A percentile compares a stretch with the other conserved stretches of the same genome.
phyloP scores from a whole-genome alignment of 108 stramenopile species.

The Fistulifera pelliculosa region DNA sequence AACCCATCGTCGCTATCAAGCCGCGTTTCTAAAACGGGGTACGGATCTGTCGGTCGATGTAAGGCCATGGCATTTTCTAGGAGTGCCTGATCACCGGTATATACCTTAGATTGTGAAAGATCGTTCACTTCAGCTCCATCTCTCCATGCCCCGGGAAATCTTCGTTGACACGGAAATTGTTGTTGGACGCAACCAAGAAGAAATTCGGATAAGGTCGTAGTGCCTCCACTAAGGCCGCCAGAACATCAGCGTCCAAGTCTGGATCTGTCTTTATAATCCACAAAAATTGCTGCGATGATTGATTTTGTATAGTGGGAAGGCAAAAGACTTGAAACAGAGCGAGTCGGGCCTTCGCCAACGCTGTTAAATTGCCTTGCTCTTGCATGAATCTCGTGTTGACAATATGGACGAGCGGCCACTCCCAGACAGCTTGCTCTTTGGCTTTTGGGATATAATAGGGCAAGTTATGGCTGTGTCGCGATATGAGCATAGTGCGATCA shows the following conservation, averaged over 20 bases:
- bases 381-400: slow-evolving; percentile 82
- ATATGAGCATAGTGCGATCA: no score
- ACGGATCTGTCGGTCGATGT: slow-evolving; percentile 19
- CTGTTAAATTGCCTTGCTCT: slow-evolving; percentile 45
- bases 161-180: slow-evolving; percentile 40
- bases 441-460: no score
- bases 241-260: slow-evolving; percentile 27
- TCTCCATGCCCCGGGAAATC: slow-evolving; percentile 39
- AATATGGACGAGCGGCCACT: slow-evolving; percentile 60
- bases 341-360: slow-evolving; percentile 53
- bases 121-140: slow-evolving; percentile 43
- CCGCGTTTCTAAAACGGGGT: slow-evolving; percentile 63
- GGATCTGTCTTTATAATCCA: slow-evolving; percentile 86
- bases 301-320: slow-evolving; percentile 28
- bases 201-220: slow-evolving; percentile 34
- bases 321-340: slow-evolving; percentile 55
- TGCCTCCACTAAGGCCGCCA: slow-evolving; percentile 34
- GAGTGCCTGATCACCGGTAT: slow-evolving; percentile 23
- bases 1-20: slow-evolving; percentile 83
- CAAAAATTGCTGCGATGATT: slow-evolving; percentile 36
- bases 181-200: slow-evolving; percentile 53
- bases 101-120: slow-evolving; percentile 22
- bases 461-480: no score
- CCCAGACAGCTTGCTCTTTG: neutral
- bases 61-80: slow-evolving; percentile 39